Conservation (phyloP, 768 basidiomycete genomes). For the Tricholoma matsutake region DNA sequence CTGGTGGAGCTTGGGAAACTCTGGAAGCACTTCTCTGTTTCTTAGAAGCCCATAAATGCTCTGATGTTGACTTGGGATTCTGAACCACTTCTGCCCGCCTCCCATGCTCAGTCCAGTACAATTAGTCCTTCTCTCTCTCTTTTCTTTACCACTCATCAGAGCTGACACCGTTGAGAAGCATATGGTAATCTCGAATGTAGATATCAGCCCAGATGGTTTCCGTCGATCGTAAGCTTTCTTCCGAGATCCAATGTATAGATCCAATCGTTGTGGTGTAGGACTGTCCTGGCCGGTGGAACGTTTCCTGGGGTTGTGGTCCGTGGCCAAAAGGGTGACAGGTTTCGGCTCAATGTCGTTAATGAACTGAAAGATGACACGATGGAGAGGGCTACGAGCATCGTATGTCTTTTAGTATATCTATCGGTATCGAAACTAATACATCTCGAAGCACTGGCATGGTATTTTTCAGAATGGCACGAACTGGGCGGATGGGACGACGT, state of each 20-base stretch:
- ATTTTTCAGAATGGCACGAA: constrained; percentile 5
- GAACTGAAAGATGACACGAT: constrained; percentile 13
- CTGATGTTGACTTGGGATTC: too few relatives aligned
- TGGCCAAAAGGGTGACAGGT: constrained; percentile 20
- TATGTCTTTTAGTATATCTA: constrained; percentile 1
- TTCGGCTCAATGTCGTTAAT: constrained; percentile 13
- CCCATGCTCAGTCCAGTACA: too few relatives aligned
- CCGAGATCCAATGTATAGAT: background rate
- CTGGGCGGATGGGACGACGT: constrained; percentile 9
- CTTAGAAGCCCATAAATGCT: too few relatives aligned
- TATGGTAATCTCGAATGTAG: constrained; percentile 37
- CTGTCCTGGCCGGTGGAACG: constrained; percentile 23
- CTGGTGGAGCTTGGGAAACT: too few relatives aligned
- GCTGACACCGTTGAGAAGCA: too few relatives aligned
- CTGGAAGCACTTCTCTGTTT: too few relatives aligned
- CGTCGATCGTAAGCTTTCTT: constrained; percentile 32
- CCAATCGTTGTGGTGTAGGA: constrained; percentile 5
- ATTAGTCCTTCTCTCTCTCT: too few relatives aligned
- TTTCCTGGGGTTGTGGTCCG: constrained; percentile 26
- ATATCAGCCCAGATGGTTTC: constrained; percentile 49
- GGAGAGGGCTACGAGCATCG: constrained; percentile 18
- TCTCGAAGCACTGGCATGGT: background rate
- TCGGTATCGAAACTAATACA: constrained; percentile 7
- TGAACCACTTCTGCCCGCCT: too few relatives aligned
- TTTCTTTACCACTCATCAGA: too few relatives aligned